Percentiles rank a stretch among this genome's conserved stretches.
phyloP scores from a whole-genome alignment of 441 rosid genomes.

The Populus hybrid region DNA sequence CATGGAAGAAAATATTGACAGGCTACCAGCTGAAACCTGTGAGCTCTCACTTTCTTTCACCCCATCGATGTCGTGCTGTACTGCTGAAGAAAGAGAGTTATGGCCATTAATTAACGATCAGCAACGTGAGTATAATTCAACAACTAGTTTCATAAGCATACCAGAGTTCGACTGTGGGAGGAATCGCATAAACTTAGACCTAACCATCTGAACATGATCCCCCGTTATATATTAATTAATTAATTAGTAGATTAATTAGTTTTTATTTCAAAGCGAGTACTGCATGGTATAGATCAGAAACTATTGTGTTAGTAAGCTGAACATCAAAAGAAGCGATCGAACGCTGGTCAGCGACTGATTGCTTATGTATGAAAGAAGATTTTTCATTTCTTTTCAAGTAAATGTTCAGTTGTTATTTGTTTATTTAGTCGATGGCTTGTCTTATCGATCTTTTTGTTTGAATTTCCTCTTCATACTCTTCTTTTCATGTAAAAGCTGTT shows the following conservation, averaged over 20 bases:
- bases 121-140: not conserved
- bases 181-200: slow-evolving; percentile 20
- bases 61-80: not conserved
- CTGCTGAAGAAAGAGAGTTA: slow-evolving; percentile 15
- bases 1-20: slow-evolving; percentile 11
- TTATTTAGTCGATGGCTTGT: not conserved
- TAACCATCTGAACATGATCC: slow-evolving; percentile 21
- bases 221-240: not conserved
- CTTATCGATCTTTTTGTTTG: not conserved
- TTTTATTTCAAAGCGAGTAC: not conserved
- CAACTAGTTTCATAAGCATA: not conserved
- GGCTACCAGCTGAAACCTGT: slow-evolving; percentile 17
- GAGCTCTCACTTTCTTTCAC: slow-evolving; percentile 34
- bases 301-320: not conserved
- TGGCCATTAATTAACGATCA: slow-evolving; percentile 9
- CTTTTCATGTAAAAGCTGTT: not conserved
- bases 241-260: not conserved
- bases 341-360: not conserved
- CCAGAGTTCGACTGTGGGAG: too few relatives aligned
- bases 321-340: not conserved
- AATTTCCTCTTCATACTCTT: not conserved
- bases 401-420: not conserved
- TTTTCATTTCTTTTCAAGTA: not conserved
- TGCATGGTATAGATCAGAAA: not conserved
- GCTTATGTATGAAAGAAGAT: not conserved